phyloP scores from a whole-genome alignment of 2,329 filamentous ascomycete genomes.

The Ascochyta fabae region DNA sequence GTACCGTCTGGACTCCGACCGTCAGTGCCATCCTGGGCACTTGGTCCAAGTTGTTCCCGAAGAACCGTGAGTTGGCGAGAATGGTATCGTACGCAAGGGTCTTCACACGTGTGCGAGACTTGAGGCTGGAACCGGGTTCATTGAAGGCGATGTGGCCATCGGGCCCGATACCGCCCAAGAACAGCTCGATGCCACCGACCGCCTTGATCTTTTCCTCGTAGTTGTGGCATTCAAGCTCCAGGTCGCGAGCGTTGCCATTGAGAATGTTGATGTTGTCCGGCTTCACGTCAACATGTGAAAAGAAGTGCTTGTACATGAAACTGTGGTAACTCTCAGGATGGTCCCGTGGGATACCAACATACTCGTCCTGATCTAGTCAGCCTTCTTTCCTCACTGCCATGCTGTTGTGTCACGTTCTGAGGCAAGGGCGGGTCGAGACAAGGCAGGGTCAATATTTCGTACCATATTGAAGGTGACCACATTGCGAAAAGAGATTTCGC shows the following conservation, averaged over 20 bases:
- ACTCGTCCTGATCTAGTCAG: constrained; percentile 71
- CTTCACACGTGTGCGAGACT: constrained; percentile 82
- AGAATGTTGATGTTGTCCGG: constrained; percentile 85
- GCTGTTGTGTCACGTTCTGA: constrained; percentile 24
- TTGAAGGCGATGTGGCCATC: constrained; percentile 93
- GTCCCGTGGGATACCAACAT: constrained; percentile 81
- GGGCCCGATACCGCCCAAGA: constrained; percentile 82
- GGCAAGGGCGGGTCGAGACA: constrained; percentile 21
- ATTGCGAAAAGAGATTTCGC: constrained; percentile 82
- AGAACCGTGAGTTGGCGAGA: constrained; percentile 84
- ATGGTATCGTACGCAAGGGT: constrained; percentile 88
- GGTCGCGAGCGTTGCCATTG: constrained; percentile 77
- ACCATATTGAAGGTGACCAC: constrained; percentile 94
- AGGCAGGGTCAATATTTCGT: constrained; percentile 37
- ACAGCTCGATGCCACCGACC: constrained; percentile 81
- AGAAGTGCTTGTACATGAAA: constrained; percentile 94
- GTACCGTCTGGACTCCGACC: constrained; percentile 81
- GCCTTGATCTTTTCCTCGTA: constrained; percentile 80
- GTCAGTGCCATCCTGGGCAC: constrained; percentile 85
- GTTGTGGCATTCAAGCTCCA: constrained; percentile 76
- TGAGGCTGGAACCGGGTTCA: constrained; percentile 80
- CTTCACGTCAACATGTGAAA: constrained; percentile 81
- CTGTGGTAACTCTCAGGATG: constrained; percentile 88
- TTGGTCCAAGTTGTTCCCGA: constrained; percentile 73
- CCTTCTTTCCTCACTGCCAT: constrained; percentile 17